A percentile compares a stretch with the other conserved stretches of the same genome.
Conservation (phyloP, 371 early-diverging fungal species). For the Batrachochytrium dendrobatidis region DNA sequence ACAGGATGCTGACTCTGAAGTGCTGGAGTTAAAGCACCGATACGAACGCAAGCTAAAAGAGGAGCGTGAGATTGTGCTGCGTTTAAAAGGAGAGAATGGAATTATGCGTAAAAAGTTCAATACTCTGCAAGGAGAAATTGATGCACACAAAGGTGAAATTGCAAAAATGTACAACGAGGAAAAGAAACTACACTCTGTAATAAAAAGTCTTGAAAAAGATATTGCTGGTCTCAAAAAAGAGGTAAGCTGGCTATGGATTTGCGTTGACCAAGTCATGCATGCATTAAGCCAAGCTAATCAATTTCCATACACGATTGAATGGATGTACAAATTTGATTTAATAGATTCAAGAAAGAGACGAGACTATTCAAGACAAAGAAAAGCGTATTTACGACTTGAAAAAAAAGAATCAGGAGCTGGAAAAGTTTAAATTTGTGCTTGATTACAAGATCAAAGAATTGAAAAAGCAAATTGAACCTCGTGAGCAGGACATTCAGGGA, state of each 20-base stretch:
- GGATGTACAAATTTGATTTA: no score
- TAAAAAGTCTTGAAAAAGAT: conserved; percentile 50
- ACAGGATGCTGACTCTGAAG: conserved; percentile 49
- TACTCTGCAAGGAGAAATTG: conserved; percentile 50
- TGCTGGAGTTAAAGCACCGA: conserved; percentile 35
- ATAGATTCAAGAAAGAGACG: conserved; percentile 50
- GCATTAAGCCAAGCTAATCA: no score
- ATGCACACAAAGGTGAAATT: conserved; percentile 47
- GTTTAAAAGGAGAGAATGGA: conserved; percentile 49
- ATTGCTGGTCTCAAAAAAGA: conserved; percentile 48
- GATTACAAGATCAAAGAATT: conserved; percentile 55
- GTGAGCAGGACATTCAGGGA: conserved; percentile 46
- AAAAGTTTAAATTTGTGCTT: conserved; percentile 55
- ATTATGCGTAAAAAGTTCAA: conserved; percentile 53
- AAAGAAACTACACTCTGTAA: conserved; percentile 46
- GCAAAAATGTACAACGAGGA: conserved; percentile 46
- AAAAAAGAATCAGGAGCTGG: conserved; percentile 56
- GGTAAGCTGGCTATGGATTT: conserved; percentile 16
- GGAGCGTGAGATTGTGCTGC: conserved; percentile 41
- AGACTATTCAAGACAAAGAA: conserved; percentile 53
- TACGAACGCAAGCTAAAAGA: conserved; percentile 48
- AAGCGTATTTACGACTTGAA: conserved; percentile 48
- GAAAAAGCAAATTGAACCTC: conserved; percentile 49
- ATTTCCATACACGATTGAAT: no score
- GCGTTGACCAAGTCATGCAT: no score